phyloP scores from a whole-genome alignment of 176 grass and related monocot genomes.

The Eleusine coracana region DNA sequence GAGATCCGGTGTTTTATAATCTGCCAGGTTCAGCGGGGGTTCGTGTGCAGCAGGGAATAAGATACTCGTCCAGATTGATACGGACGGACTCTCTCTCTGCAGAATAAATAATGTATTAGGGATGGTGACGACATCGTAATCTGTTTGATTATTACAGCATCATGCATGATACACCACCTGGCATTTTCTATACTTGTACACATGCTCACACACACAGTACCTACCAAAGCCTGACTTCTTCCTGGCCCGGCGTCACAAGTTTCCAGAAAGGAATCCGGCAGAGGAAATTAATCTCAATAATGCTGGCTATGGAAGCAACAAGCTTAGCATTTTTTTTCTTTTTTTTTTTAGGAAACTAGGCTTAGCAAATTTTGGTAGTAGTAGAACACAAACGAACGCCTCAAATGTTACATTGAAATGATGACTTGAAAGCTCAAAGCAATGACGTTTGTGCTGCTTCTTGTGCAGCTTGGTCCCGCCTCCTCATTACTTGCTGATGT shows the following conservation, averaged over 20 bases:
- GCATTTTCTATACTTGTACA: background rate
- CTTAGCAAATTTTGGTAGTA: no score
- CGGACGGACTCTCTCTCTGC: background rate
- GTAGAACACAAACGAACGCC: no score
- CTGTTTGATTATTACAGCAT: conserved; percentile 12
- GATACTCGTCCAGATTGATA: background rate
- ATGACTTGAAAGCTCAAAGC: no score
- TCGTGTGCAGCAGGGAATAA: background rate
- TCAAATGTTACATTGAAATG: no score
- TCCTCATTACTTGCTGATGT: no score
- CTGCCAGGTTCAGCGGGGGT: background rate
- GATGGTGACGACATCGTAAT: background rate
- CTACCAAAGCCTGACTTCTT: background rate
- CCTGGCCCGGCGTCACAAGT: background rate
- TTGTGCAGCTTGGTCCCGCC: no score
- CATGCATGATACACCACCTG: background rate
- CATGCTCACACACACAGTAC: background rate
- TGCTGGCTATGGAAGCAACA: no score
- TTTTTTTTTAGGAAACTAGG: no score
- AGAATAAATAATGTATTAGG: background rate
- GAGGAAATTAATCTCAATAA: background rate
- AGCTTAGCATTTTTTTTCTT: no score
- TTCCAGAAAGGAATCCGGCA: background rate
- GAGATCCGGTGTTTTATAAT: conserved; percentile 10
- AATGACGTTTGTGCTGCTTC: no score